These are phyloP conservation scores for Ceratobasidium theobromae DNA, from an alignment of 1,284 basidiomycete genomes.

Conservation along the genomic window DNA sequence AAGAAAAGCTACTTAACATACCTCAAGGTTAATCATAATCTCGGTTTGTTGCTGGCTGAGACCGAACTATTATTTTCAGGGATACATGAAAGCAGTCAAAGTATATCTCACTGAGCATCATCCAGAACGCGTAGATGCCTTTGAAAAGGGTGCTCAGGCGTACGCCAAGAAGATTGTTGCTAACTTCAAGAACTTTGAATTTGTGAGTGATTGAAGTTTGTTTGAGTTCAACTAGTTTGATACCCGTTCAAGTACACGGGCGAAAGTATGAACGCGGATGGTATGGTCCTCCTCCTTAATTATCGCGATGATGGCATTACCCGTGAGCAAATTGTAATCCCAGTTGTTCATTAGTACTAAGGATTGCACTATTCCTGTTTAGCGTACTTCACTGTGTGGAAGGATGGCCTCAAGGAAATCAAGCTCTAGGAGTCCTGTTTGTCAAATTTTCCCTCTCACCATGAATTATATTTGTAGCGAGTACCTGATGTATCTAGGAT, in stretches of 20 bases:
- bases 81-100: constrained; percentile 84
- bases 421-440: constrained; percentile 55
- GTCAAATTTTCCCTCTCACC: background rate
- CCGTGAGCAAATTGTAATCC: constrained; percentile 51
- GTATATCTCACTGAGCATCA: constrained; percentile 57
- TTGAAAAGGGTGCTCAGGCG: constrained; percentile 79
- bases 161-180: constrained; percentile 87
- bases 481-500: too few species aligned
- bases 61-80: constrained; percentile 43
- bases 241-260: constrained; percentile 67
- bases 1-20: constrained; percentile 87
- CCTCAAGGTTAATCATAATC: constrained; percentile 67
- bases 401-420: constrained; percentile 78
- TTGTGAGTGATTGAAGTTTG: constrained; percentile 52
- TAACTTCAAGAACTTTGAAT: constrained; percentile 92
- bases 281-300: constrained; percentile 88
- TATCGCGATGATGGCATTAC: constrained; percentile 77
- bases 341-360: constrained; percentile 13
- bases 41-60: background rate
- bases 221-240: background rate
- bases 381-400: constrained; percentile 96
- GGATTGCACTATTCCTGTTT: constrained; percentile 15
- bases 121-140: constrained; percentile 71
- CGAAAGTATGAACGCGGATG: constrained; percentile 83
- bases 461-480: background rate